Base-by-base conservation (phyloP, 306 rosid genomes). In the Biancaea sappan region DNA sequence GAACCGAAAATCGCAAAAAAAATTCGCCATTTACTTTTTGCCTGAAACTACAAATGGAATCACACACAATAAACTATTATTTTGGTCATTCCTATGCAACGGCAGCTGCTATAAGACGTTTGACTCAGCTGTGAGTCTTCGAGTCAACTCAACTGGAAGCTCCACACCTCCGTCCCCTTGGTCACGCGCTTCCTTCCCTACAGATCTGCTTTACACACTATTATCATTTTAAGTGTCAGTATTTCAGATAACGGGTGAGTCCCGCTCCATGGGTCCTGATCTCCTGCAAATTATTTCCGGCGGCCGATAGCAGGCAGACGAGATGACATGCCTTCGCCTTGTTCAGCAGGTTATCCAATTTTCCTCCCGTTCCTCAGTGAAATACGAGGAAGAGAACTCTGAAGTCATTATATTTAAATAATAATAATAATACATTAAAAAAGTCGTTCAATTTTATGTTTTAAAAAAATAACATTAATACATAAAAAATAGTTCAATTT, bases 1-100 rank as follows among this genome's bases (percentile, higher is more conserved):
- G 73, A 94, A 76, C 61, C 98, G 96, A 81, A 85, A 94, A 84
- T 91, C 98, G 79, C 94, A 91, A 63, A 84, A 61, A 24, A 85
- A n/a, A 64, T 67, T 91, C 32, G 82, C 90, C 97, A 89, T 91
- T 52, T 54, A 50, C 53, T 72, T 57, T 76, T 31, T 19, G 69
- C 66, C 56, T n/a, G 24, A 65, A 16, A 9, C 18, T 19, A 18
- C 19, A 37, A 62, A 16, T 25, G 61, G 41, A 70, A 69, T 60
- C 66, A 9, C 8, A 3, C 44, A 4, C 8, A 9, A 60, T 4
- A 3, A 1, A 16, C 2, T 58, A 31, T 0, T 14, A 29, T 14
- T 3, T 58, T 16, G 6, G 24, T 31, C 40, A 59, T 59, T 59
- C 44, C n/a, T 8, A 59, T n/a, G 43, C 66, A 32, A n/a, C 3